Evolutionary conservation across 768 basidiomycete species (phyloP).

Genomic region (Phlebiopsis flavidoalba): DNA sequence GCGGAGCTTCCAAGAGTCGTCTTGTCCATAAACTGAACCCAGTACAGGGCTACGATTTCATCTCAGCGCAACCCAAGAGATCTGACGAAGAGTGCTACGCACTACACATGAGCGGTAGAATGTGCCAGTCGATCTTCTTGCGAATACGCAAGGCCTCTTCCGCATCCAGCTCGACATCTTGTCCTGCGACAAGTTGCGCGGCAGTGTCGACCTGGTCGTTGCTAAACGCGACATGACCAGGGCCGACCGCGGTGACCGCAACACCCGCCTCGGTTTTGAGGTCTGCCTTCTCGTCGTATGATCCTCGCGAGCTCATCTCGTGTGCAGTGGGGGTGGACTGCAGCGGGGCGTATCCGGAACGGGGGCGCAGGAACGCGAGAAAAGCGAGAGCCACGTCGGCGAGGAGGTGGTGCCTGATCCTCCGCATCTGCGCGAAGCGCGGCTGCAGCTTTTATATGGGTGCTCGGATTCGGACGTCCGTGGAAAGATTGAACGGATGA

Average conservation of each 20-base stretch:
- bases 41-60: slow-evolving; percentile 19
- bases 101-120: slow-evolving; percentile 72
- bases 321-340: not conserved
- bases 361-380: not conserved
- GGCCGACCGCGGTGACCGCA: slow-evolving; percentile 15
- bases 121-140: slow-evolving; percentile 62
- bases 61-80: not conserved
- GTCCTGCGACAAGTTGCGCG: slow-evolving; percentile 48
- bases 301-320: slow-evolving; percentile 14
- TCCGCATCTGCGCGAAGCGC: not conserved
- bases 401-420: not conserved
- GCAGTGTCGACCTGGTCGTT: slow-evolving; percentile 49
- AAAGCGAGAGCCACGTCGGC: not conserved
- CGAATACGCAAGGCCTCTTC: slow-evolving; percentile 47
- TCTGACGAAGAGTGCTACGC: slow-evolving; percentile 24
- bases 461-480: not conserved
- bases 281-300: slow-evolving; percentile 17
- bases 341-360: not conserved
- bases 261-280: slow-evolving; percentile 19
- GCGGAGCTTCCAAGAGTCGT: slow-evolving; percentile 63
- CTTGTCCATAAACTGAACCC: slow-evolving; percentile 81
- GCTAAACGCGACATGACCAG: slow-evolving; percentile 10
- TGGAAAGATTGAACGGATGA: not conserved
- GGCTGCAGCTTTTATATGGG: not conserved
- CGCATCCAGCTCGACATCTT: slow-evolving; percentile 41